Evolutionary conservation across 1,284 basidiomycete species (phyloP).

Genomic region (Moesziomyces sp.): DNA sequence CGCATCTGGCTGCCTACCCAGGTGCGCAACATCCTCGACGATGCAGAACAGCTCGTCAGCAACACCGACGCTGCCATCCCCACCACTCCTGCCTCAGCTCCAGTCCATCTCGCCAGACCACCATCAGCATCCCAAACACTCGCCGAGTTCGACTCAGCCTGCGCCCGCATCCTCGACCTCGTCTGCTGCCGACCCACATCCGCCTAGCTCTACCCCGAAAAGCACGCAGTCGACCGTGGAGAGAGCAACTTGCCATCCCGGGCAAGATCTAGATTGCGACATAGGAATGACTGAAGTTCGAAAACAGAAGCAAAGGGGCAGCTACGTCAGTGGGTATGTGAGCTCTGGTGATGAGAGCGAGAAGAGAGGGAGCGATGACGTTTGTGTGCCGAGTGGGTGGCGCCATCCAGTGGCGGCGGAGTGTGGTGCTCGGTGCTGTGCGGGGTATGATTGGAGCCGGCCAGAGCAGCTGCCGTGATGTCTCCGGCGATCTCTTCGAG

Average conservation of each 20-base stretch:
- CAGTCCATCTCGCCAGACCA: neutral
- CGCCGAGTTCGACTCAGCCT: neutral
- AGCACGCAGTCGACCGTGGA: neutral
- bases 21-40: slow-evolving; percentile 21
- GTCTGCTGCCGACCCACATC: neutral
- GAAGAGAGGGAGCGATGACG: slow-evolving; percentile 34
- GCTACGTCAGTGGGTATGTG: slow-evolving; percentile 20
- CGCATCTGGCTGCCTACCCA: slow-evolving; percentile 18
- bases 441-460: slow-evolving; percentile 20
- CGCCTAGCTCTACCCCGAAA: neutral
- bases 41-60: slow-evolving; percentile 17
- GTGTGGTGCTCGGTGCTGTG: neutral
- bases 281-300: neutral
- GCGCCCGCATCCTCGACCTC: slow-evolving; percentile 17
- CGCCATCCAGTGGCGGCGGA: slow-evolving; percentile 10
- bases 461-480: slow-evolving; percentile 1
- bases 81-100: slow-evolving; percentile 1
- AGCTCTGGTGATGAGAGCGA: slow-evolving; percentile 33
- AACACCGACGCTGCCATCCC: neutral
- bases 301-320: neutral
- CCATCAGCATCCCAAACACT: no score
- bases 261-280: slow-evolving; percentile 3
- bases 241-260: slow-evolving; percentile 9
- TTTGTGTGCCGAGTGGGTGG: slow-evolving; percentile 7
- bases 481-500: slow-evolving; percentile 5